Evolutionary conservation across 192 early-diverging fungal species (phyloP).

Genomic region (Linnemannia zychae): DNA sequence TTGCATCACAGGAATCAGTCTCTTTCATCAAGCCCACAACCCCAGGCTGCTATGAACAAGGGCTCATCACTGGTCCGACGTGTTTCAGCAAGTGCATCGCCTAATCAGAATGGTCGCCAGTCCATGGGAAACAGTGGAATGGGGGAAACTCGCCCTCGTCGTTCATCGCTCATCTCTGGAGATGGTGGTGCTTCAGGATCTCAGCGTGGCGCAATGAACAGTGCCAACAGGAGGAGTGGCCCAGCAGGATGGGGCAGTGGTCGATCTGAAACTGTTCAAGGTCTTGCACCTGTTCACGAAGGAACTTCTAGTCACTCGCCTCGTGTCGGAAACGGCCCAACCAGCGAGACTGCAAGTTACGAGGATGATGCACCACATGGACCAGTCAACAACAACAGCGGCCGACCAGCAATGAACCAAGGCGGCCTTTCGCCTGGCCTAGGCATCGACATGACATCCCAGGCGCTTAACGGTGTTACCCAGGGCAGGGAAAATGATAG

Average conservation of each 20-base stretch:
- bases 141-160: slow-evolving; percentile 17
- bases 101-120: slow-evolving; percentile 13
- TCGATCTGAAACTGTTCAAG: slow-evolving; percentile 10
- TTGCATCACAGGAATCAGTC: slow-evolving; percentile 46
- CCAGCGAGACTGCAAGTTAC: slow-evolving; percentile 28
- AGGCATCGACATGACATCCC: slow-evolving; percentile 32
- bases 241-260: slow-evolving; percentile 38
- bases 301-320: slow-evolving; percentile 21
- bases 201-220: slow-evolving; percentile 9
- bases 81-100: slow-evolving; percentile 29
- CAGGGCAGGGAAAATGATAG: slow-evolving; percentile 61
- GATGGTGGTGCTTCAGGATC: slow-evolving; percentile 2
- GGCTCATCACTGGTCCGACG: slow-evolving; percentile 29
- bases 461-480: slow-evolving; percentile 39
- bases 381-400: slow-evolving; percentile 7
- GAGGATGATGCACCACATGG: slow-evolving; percentile 30
- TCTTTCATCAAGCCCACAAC: slow-evolving; percentile 45
- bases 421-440: slow-evolving; percentile 39
- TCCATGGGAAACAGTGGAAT: slow-evolving; percentile 17
- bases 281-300: slow-evolving; percentile 52
- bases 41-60: slow-evolving; percentile 34
- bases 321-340: slow-evolving; percentile 12
- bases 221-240: slow-evolving; percentile 30
- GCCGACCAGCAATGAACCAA: slow-evolving; percentile 26
- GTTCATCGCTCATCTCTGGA: slow-evolving; percentile 32